Conservation (phyloP, 345 rosid species). For the Eutrema yunnanense region DNA sequence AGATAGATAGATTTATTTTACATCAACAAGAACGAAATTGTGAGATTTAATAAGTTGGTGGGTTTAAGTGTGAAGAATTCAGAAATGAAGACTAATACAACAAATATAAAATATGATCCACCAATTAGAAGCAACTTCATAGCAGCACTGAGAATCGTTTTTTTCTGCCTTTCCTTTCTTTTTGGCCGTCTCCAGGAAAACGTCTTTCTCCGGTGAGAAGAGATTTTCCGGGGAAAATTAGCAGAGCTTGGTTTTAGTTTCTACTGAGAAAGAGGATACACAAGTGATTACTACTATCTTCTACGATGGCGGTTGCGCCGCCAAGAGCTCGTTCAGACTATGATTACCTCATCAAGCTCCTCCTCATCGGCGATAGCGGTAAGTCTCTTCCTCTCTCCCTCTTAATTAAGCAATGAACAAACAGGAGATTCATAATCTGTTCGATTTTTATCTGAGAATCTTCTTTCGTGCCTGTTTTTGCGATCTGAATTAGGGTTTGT, state of each 20-base stretch:
- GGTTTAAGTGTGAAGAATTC: not conserved
- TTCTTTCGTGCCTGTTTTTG: not conserved
- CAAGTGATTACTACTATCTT: not conserved
- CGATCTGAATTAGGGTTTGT: slow-evolving; percentile 18
- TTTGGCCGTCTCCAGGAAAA: not conserved
- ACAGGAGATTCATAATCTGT: not conserved
- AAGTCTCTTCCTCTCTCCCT: not conserved
- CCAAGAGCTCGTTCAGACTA: slow-evolving; percentile 52
- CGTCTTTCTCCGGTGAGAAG: slow-evolving; percentile 15
- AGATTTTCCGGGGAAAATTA: slow-evolving; percentile 1
- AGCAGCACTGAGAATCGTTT: not conserved
- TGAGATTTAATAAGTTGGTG: not conserved
- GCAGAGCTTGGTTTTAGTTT: not conserved
- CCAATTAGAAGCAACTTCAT: slow-evolving; percentile 3
- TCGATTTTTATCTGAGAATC: not conserved
- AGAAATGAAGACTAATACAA: not conserved
- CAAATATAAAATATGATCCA: slow-evolving; percentile 5
- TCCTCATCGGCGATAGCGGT: slow-evolving; percentile 51
- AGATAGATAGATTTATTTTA: too few relatives aligned
- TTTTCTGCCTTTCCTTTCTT: not conserved
- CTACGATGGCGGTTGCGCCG: slow-evolving; percentile 41
- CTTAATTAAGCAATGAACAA: not conserved
- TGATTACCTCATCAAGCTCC: slow-evolving; percentile 48
- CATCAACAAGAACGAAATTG: not conserved
- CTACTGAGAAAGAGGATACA: not conserved